Evolutionary conservation across 2,329 filamentous ascomycete genomes (phyloP).

Genomic region (Arachnomyces sp.): DNA sequence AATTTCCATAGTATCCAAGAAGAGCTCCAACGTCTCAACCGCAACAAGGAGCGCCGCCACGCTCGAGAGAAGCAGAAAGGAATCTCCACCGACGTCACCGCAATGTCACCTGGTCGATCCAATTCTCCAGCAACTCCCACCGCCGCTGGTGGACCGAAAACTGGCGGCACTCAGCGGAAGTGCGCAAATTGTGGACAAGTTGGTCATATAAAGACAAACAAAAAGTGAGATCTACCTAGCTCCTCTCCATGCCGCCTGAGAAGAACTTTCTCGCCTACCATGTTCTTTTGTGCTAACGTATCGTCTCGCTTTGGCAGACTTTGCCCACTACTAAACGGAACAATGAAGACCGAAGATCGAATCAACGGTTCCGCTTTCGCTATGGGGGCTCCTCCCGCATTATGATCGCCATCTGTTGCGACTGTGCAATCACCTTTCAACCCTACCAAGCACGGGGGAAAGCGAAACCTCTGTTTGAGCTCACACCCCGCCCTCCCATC

Average conservation of each 20-base stretch:
- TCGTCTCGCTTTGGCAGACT: conserved; percentile 45
- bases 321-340: conserved; percentile 78
- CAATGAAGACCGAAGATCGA: conserved; percentile 52
- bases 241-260: too few species aligned
- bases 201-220: conserved; percentile 98
- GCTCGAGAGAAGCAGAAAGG: conserved; percentile 86
- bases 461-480: too few species aligned
- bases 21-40: conserved; percentile 75
- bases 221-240: conserved; percentile 65
- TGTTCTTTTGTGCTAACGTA: conserved; percentile 15
- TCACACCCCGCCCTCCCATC: too few species aligned
- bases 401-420: too few species aligned
- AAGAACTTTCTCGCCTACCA: too few species aligned
- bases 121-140: conserved; percentile 38
- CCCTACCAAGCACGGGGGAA: too few species aligned
- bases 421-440: too few species aligned
- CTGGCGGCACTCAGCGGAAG: conserved; percentile 62
- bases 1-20: conserved; percentile 48
- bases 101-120: conserved; percentile 38
- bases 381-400: conserved; percentile 35
- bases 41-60: conserved; percentile 83
- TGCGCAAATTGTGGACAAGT: conserved; percentile 96
- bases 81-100: conserved; percentile 31
- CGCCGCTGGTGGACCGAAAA: conserved; percentile 47
- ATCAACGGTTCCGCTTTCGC: conserved; percentile 40